A percentile compares a stretch with the other conserved stretches of the same genome.
phyloP scores from a whole-genome alignment of 2,329 filamentous ascomycete genomes.

The Colletotrichum sp. region DNA sequence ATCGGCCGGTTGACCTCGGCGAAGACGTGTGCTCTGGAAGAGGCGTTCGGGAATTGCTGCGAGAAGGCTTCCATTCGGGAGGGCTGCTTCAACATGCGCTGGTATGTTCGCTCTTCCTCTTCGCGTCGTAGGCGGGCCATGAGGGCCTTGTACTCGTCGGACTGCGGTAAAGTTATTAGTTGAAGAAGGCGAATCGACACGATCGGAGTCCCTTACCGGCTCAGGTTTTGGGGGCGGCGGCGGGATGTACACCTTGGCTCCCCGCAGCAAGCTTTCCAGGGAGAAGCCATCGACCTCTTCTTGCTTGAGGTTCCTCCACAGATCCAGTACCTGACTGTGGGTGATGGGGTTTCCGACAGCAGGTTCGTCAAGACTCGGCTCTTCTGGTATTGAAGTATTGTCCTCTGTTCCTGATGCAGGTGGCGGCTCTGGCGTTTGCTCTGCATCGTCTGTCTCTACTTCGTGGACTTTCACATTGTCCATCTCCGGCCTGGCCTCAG shows the following conservation, averaged over 20 bases:
- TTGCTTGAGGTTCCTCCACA: constrained; percentile 59
- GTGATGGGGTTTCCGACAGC: constrained; percentile 71
- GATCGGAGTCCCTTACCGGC: constrained; percentile 59
- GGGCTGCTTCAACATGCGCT: constrained; percentile 74
- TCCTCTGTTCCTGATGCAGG: background rate
- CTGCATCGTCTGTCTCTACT: background rate
- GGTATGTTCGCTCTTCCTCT: constrained; percentile 82
- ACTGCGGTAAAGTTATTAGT: constrained; percentile 50
- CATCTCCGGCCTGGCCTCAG: constrained; percentile 20
- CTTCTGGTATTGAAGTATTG: constrained; percentile 22
- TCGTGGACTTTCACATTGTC: constrained; percentile 8
- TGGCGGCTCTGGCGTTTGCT: background rate
- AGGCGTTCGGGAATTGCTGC: constrained; percentile 60
- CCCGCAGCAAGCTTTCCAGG: constrained; percentile 74
- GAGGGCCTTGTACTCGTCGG: constrained; percentile 81
- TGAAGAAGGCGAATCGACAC: background rate
- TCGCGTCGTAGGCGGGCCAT: constrained; percentile 86
- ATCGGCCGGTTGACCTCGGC: constrained; percentile 57
- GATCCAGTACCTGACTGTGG: constrained; percentile 69
- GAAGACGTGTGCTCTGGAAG: constrained; percentile 56
- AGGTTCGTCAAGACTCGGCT: constrained; percentile 56
- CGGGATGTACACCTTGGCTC: constrained; percentile 75
- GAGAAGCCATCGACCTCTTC: constrained; percentile 41
- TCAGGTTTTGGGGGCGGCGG: constrained; percentile 81
- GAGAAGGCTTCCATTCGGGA: constrained; percentile 62